Conservation (phyloP, 192 early-diverging fungal species). For the Backusella morwellensis region DNA sequence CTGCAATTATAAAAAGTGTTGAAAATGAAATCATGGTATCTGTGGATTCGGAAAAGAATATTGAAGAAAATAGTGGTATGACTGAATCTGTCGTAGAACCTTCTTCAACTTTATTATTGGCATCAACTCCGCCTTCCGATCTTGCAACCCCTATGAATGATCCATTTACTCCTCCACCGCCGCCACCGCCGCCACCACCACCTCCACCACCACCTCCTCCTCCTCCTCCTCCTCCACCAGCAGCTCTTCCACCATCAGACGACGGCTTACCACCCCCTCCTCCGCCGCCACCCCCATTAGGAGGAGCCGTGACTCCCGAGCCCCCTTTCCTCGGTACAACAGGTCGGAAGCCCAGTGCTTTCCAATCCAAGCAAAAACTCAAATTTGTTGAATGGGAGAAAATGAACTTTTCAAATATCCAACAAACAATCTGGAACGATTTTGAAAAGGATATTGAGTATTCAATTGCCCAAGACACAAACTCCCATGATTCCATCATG, state of each 20-base stretch:
- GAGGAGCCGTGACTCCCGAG: conserved; percentile 15
- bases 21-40: not conserved
- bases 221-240: conserved; percentile 19
- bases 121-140: not conserved
- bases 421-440: conserved; percentile 60
- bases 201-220: conserved; percentile 24
- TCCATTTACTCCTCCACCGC: not conserved
- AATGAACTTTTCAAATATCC: conserved; percentile 60
- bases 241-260: conserved; percentile 15
- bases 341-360: conserved; percentile 30
- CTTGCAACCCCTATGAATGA: not conserved
- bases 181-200: conserved; percentile 23
- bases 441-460: conserved; percentile 10
- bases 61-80: not conserved
- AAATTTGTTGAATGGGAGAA: conserved; percentile 83
- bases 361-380: conserved; percentile 65
- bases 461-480: not conserved
- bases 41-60: not conserved
- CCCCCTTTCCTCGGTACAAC: conserved; percentile 36
- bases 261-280: conserved; percentile 32
- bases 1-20: not conserved
- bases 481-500: conserved; percentile 8
- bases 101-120: not conserved
- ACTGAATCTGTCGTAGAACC: not conserved
- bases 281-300: conserved; percentile 20